Conservation (phyloP, 768 basidiomycete genomes). For the Cyclocybe cylindracea region DNA sequence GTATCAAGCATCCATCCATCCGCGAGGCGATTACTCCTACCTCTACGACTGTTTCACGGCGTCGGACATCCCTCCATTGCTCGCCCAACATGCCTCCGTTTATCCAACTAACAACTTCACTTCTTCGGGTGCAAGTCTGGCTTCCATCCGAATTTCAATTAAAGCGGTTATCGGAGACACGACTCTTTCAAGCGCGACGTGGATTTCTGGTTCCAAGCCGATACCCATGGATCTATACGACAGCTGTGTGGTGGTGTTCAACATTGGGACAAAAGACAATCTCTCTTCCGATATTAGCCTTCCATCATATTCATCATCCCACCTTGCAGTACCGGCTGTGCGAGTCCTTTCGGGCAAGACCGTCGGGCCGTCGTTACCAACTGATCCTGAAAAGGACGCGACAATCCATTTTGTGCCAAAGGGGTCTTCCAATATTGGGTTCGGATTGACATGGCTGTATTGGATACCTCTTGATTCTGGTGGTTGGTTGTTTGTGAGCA, state of each 20-base stretch:
- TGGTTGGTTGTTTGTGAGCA: conserved; percentile 21
- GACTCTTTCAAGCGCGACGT: conserved; percentile 20
- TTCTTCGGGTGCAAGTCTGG: no score
- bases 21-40: conserved; percentile 17
- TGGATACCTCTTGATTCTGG: conserved; percentile 24
- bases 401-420: conserved; percentile 14
- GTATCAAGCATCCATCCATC: conserved; percentile 16
- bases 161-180: conserved; percentile 25
- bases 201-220: conserved; percentile 19
- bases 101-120: no score
- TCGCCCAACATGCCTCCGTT: no score
- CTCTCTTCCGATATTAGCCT: background rate
- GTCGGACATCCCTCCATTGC: no score
- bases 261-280: no score
- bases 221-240: conserved; percentile 26
- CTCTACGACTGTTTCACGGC: background rate
- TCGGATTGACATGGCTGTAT: conserved; percentile 20
- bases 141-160: conserved; percentile 9
- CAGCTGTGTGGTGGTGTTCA: conserved; percentile 24
- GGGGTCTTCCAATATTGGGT: conserved; percentile 17
- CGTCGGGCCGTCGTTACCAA: no score
- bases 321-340: background rate
- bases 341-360: background rate
- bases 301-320: background rate
- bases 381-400: no score